Evolutionary conservation across 1,284 basidiomycete genomes (phyloP).

Genomic region (Moniliophthora roreri): DNA sequence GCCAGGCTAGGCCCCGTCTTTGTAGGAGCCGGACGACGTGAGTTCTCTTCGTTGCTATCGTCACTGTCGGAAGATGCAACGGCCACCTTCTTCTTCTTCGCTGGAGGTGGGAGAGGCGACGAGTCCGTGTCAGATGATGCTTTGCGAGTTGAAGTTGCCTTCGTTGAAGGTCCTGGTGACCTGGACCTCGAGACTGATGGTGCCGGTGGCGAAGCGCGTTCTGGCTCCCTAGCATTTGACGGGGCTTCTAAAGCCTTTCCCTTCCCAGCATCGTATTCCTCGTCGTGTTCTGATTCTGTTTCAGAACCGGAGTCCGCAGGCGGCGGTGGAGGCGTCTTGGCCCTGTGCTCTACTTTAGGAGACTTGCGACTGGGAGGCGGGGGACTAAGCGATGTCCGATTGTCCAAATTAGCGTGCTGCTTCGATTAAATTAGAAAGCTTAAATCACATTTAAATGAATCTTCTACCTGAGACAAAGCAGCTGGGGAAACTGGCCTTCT

Average conservation of each 20-base stretch:
- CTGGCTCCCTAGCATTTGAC: background rate
- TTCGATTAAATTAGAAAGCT: background rate
- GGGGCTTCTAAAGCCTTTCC: slow-evolving; percentile 18
- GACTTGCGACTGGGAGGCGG: slow-evolving; percentile 4
- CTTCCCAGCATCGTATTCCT: slow-evolving; percentile 24
- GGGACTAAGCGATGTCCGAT: slow-evolving; percentile 2
- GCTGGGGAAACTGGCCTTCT: slow-evolving; percentile 12
- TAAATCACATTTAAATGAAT: background rate
- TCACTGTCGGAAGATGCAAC: slow-evolving; percentile 36
- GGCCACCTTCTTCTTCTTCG: slow-evolving; percentile 44
- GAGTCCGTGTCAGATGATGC: slow-evolving; percentile 41
- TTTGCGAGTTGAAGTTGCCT: slow-evolving; percentile 18
- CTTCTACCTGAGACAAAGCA: background rate
- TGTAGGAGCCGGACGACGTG: slow-evolving; percentile 35
- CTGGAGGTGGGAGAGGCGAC: slow-evolving; percentile 43
- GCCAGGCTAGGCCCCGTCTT: slow-evolving; percentile 29
- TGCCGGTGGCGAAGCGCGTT: slow-evolving; percentile 15
- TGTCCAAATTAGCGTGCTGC: background rate
- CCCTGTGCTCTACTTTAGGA: slow-evolving; percentile 3
- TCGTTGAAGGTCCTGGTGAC: slow-evolving; percentile 22
- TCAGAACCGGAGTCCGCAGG: slow-evolving; percentile 39
- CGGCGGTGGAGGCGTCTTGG: slow-evolving; percentile 17
- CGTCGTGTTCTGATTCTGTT: slow-evolving; percentile 49
- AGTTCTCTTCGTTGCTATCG: slow-evolving; percentile 55
- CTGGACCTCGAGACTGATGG: slow-evolving; percentile 18